phyloP scores from a whole-genome alignment of 257 asterid species.

The Nicotiana noctiflora region DNA sequence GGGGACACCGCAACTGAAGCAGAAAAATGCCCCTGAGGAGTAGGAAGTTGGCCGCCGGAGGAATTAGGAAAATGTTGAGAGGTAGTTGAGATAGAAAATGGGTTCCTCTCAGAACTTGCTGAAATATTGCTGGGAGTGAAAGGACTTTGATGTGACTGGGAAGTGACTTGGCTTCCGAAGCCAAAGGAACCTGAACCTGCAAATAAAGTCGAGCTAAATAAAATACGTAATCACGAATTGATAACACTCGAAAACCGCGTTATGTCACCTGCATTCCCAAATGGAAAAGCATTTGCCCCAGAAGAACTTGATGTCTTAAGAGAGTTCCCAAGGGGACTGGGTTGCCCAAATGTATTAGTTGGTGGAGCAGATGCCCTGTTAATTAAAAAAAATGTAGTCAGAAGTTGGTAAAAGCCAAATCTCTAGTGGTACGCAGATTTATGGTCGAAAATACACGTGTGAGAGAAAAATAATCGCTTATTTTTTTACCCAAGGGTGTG shows the following conservation, averaged over 20 bases:
- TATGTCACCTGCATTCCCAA: constrained; percentile 26
- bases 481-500: too few species aligned
- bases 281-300: constrained; percentile 32
- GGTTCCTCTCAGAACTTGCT: constrained; percentile 31
- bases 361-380: constrained; percentile 55
- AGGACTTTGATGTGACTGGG: constrained; percentile 35
- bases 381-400: constrained; percentile 16
- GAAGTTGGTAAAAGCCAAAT: constrained; percentile 9
- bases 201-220: constrained; percentile 10
- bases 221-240: constrained; percentile 5
- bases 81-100: constrained; percentile 34
- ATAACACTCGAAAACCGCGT: background rate
- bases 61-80: constrained; percentile 33
- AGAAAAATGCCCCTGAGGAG: constrained; percentile 10
- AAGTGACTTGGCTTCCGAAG: constrained; percentile 32
- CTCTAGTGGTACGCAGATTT: background rate
- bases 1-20: constrained; percentile 14
- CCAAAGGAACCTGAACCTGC: constrained; percentile 52
- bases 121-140: constrained; percentile 32
- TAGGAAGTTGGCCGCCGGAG: constrained; percentile 9
- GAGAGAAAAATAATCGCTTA: background rate
- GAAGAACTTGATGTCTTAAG: constrained; percentile 34
- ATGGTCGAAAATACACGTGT: background rate
- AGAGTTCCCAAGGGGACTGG: constrained; percentile 39
- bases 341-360: constrained; percentile 56